Evolutionary conservation across 139 green algal genomes (phyloP), one percentile per base, ranked within the genome.

Genomic region (Micractinium conductrix): DNA sequence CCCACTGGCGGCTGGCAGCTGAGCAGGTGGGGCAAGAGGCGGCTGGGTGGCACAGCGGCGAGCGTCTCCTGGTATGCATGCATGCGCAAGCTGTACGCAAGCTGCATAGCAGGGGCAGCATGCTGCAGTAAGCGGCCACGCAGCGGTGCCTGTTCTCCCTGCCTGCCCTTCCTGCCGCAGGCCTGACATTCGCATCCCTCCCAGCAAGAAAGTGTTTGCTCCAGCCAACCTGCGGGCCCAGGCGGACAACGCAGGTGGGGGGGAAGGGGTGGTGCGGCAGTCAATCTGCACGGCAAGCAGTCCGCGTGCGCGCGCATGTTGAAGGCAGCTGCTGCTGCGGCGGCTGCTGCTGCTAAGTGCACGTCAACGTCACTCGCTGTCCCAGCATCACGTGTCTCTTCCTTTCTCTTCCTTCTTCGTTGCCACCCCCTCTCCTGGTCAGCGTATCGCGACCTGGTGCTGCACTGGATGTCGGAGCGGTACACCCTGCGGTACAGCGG

Each of bases 191-290:
- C 84, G 28, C 10, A 87, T 94, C 38, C 42, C 60, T 0, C 58
- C 84, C 2, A n/a, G 43, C 22, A 89, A 89, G 35, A 86, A 89
- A 43, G 84, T 90, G 37, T 92, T 96, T 87, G 95, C 95, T 4
- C 92, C 95, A 0, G 95, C 93, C 21, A 98, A 98, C 90, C 85
- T 98, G 50, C 81, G 93, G 30, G 50, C 78, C 8, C 48, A 83
- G 24, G 72, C 55, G 2, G 85, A 89, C 48, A 89, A 89, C 62
- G 74, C 21, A 22, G 84, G 26, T 67, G 44, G 44, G 44, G 44
- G 1, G 43, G n/a, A n/a, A n/a, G n/a, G n/a, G n/a, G n/a, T n/a
- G n/a, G n/a, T n/a, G n/a, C n/a, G n/a, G n/a, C n/a, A n/a, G n/a
- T n/a, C n/a, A n/a, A n/a, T n/a, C n/a, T 35, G 58, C 58, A 35